Percentiles rank a stretch among this genome's conserved stretches.
Conservation (phyloP, 1,284 basidiomycete species). For the Jaminaea rosea region DNA sequence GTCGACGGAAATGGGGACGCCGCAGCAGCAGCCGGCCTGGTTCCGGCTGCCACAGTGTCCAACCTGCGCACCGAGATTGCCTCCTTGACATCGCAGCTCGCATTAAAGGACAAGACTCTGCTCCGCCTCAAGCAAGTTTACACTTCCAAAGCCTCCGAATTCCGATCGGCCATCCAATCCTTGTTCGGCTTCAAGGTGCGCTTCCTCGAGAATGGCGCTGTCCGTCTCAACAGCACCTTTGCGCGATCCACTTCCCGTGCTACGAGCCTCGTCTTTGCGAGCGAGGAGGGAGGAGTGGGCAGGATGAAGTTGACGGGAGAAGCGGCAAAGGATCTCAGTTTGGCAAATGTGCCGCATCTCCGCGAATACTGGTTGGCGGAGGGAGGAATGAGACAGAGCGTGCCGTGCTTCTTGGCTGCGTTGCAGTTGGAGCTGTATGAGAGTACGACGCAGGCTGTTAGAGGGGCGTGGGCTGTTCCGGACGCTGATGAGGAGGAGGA, state of each 20-base stretch:
- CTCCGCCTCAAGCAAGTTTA: conserved; percentile 64
- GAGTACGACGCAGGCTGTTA: conserved; percentile 14
- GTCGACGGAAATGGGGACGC: too few relatives aligned
- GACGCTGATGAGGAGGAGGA: conserved; percentile 7
- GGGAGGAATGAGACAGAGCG: conserved; percentile 49
- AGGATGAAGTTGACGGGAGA: conserved; percentile 52
- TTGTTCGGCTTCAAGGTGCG: conserved; percentile 75
- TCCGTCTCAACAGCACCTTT: conserved; percentile 71
- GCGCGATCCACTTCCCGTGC: conserved; percentile 50
- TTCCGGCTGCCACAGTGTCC: conserved; percentile 51
- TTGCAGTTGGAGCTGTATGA: conserved; percentile 52
- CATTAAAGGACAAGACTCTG: conserved; percentile 61
- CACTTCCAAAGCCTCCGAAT: conserved; percentile 65
- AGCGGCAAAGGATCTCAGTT: conserved; percentile 17
- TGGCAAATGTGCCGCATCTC: conserved; percentile 28
- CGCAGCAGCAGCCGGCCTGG: neutral
- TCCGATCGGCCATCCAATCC: conserved; percentile 67
- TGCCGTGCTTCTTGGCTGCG: conserved; percentile 53
- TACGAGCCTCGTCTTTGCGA: conserved; percentile 50
- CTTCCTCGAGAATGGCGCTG: conserved; percentile 72
- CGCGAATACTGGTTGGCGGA: conserved; percentile 51
- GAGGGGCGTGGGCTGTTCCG: conserved; percentile 6
- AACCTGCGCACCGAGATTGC: conserved; percentile 58
- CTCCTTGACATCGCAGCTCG: conserved; percentile 53
- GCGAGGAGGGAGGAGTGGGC: conserved; percentile 51